Evolutionary conservation across 176 grass and related monocot genomes (phyloP), one percentile per base, ranked within the genome.

Genomic region (Aegilops bicornis): DNA sequence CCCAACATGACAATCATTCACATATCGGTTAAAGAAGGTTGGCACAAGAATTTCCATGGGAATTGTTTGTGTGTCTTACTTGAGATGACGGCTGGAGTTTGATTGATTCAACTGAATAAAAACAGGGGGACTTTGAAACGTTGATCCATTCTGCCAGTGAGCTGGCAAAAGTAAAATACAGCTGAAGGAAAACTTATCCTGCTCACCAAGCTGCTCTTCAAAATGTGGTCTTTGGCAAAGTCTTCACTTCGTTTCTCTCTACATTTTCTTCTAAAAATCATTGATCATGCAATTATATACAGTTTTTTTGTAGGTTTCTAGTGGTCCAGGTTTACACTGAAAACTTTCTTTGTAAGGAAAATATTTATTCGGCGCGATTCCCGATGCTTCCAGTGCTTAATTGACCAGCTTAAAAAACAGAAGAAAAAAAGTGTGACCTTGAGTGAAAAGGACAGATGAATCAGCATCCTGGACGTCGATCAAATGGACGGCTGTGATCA

Each of bases 121-220:
- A 80, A 27, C n/a, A 71, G 70, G 17, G 37, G 14, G 65, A 70
- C 50, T 64, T 82, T 23, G 47, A 25, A 69, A 64, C 25, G 89
- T 85, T 85, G 86, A 81, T 24, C 76, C 63, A 16, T 88, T 81
- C 70, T 56, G 7, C 13, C 23, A 50, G 19, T 80, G 50, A 56
- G 77, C 77, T 91, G 82, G 86, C 64, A 22, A 85, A 70, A 32
- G 31, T 63, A 85, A 43, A 76, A 31, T 77, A 84, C 47, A 69
- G 7, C 48, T 16, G 12, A 85, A 37, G 30, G 20, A 4, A n/a
- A 31, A 54, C 32, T 29, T 39, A 78, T 85, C 47, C 36, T 14
- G 31, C 35, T 68, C 14, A 73, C 54, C 47, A 40, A 63, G 13
- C 42, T 73, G n/a, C 10, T 72, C 6, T 59, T 22, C 22, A 59